These are phyloP conservation scores for Crucihimalaya himalaica DNA, from an alignment of 345 rosid genomes.

Conservation along the genomic window DNA sequence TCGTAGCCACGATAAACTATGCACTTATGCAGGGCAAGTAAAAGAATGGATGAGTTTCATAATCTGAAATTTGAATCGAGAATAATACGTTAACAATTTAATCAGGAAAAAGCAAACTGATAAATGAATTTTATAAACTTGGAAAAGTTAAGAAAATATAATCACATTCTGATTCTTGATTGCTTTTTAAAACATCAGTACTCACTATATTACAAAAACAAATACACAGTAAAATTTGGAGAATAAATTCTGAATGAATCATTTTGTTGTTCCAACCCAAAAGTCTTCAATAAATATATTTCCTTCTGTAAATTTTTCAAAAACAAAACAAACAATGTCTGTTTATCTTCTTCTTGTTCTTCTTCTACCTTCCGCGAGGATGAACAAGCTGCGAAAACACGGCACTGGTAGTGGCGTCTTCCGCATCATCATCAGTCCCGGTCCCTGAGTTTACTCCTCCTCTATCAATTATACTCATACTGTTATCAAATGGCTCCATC, in stretches of 20 bases:
- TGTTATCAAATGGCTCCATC: conserved; percentile 85
- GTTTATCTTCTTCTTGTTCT: conserved; percentile 3
- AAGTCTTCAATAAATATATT: not conserved
- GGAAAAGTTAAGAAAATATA: conserved; percentile 9
- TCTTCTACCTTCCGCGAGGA: conserved; percentile 87
- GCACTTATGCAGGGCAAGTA: not conserved
- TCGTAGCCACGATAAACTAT: not conserved
- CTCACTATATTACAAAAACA: conserved; percentile 49
- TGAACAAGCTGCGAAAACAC: conserved; percentile 98
- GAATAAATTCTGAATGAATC: conserved; percentile 31
- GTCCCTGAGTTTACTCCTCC: conserved; percentile 44
- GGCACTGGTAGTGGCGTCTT: conserved; percentile 85
- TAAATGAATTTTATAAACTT: not conserved
- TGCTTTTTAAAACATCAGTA: conserved; percentile 32
- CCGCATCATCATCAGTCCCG: conserved; percentile 73
- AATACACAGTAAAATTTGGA: conserved; percentile 26
- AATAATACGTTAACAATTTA: too few relatives aligned
- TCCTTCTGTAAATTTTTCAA: conserved; percentile 23
- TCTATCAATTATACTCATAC: conserved; percentile 68
- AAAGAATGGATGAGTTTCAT: not conserved
- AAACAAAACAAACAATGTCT: conserved; percentile 34
- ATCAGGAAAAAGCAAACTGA: not conserved
- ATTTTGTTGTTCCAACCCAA: conserved; percentile 24
- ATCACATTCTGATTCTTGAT: conserved; percentile 33
- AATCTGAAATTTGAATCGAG: too few relatives aligned